A percentile compares a stretch with the other conserved stretches of the same genome.
phyloP scores from a whole-genome alignment of 371 early-diverging fungal genomes.

The Thermomucor indicae-seudaticae region DNA sequence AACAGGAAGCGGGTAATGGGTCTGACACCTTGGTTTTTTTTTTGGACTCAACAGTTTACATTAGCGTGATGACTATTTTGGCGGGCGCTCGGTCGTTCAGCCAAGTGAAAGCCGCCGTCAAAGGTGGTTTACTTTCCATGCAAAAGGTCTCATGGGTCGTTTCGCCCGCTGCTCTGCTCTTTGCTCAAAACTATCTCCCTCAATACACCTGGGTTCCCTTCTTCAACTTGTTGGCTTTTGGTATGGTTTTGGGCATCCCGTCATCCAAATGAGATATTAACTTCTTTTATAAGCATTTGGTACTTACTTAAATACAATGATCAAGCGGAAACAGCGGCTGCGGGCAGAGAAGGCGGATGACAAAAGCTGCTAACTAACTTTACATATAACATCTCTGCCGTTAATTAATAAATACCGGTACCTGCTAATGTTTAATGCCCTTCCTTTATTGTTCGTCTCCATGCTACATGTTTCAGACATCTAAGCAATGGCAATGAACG shows the following conservation, averaged over 20 bases:
- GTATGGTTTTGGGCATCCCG: constrained; percentile 28
- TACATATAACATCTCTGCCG: not conserved
- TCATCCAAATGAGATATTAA: not conserved
- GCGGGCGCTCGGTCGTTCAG: constrained; percentile 62
- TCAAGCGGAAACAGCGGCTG: constrained; percentile 63
- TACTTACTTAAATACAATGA: constrained; percentile 76
- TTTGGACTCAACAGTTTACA: constrained; percentile 72
- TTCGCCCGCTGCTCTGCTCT: constrained; percentile 69
- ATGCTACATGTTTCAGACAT: no score
- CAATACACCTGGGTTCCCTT: constrained; percentile 86
- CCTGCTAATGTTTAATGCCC: not conserved
- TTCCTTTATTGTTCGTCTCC: no score
- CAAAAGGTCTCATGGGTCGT: constrained; percentile 82
- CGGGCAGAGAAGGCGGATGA: constrained; percentile 35
- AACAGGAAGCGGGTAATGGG: not conserved
- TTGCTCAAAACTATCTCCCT: constrained; percentile 75
- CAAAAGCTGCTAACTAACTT: not conserved
- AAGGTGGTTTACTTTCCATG: constrained; percentile 61
- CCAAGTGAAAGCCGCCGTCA: constrained; percentile 52
- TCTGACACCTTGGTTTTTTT: no score
- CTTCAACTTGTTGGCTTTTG: constrained; percentile 80
- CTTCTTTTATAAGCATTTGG: constrained; percentile 52
- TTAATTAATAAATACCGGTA: not conserved
- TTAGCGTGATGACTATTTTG: constrained; percentile 79
- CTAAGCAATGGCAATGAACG: no score